phyloP scores from a whole-genome alignment of 371 early-diverging fungal genomes.

The Mortierella sp. region DNA sequence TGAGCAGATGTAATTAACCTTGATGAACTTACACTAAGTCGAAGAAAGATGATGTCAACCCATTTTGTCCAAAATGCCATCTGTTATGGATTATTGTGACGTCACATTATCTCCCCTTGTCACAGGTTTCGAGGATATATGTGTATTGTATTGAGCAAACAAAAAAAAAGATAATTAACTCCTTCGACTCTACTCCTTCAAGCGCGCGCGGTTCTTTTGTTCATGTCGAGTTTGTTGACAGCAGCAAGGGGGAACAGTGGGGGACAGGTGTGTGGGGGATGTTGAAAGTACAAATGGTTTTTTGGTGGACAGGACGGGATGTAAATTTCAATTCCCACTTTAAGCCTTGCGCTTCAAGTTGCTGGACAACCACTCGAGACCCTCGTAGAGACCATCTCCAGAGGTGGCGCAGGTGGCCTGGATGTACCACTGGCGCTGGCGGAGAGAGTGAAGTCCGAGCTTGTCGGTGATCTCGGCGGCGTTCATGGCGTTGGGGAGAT shows the following conservation, averaged over 20 bases:
- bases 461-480: slow-evolving; percentile 89
- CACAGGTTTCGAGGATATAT: no score
- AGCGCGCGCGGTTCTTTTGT: slow-evolving; percentile 5
- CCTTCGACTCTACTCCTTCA: slow-evolving; percentile 10
- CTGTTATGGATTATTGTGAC: background rate
- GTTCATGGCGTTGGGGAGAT: slow-evolving; percentile 90
- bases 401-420: slow-evolving; percentile 95
- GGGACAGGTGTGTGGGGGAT: background rate
- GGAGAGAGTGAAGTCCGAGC: slow-evolving; percentile 84
- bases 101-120: no score
- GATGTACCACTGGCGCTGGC: slow-evolving; percentile 92
- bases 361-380: slow-evolving; percentile 84
- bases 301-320: background rate
- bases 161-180: slow-evolving; percentile 17
- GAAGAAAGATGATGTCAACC: background rate
- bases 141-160: slow-evolving; percentile 6
- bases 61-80: background rate
- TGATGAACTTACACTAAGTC: background rate
- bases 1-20: background rate
- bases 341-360: slow-evolving; percentile 65
- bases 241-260: slow-evolving; percentile 2
- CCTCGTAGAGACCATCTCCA: slow-evolving; percentile 97
- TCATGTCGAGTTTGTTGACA: background rate
- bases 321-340: slow-evolving; percentile 12
- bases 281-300: slow-evolving; percentile 9